A percentile compares a stretch with the other conserved stretches of the same genome.
phyloP scores from a whole-genome alignment of 257 asterid species.

The Solanum dulcamara region DNA sequence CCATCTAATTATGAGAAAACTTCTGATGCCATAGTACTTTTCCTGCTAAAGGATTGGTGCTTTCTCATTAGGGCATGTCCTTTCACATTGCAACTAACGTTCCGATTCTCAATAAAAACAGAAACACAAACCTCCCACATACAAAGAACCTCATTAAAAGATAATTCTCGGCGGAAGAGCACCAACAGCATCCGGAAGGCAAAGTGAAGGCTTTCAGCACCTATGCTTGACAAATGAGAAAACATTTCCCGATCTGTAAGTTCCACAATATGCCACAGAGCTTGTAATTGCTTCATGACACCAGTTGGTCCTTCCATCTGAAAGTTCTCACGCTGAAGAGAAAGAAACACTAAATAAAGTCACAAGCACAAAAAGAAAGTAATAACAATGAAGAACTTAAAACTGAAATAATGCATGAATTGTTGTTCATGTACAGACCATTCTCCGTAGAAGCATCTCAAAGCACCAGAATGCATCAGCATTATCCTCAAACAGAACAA shows the following conservation, averaged over 20 bases:
- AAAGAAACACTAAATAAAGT: background rate
- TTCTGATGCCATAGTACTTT: background rate
- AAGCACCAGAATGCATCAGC: constrained; percentile 99
- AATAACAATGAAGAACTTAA: background rate
- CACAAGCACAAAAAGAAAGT: background rate
- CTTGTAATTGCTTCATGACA: constrained; percentile 94
- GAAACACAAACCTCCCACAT: constrained; percentile 97
- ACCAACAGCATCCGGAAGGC: constrained; percentile 98
- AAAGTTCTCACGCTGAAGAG: constrained; percentile 77
- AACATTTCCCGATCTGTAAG: constrained; percentile 83
- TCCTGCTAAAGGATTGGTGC: background rate
- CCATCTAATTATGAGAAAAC: background rate
- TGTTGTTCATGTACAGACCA: constrained; percentile 26
- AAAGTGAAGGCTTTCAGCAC: constrained; percentile 98
- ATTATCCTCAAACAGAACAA: constrained; percentile 91
- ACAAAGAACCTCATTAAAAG: constrained; percentile 83
- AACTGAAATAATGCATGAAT: background rate
- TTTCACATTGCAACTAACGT: background rate
- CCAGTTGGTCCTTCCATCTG: constrained; percentile 97
- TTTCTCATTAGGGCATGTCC: background rate
- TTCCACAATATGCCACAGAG: constrained; percentile 86
- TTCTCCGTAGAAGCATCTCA: constrained; percentile 95
- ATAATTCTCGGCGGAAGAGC: constrained; percentile 91
- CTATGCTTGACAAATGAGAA: constrained; percentile 68
- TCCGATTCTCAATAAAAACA: background rate